Evolutionary conservation across 179 eudicot species (phyloP).

Genomic region (Amaranthus tricolor): DNA sequence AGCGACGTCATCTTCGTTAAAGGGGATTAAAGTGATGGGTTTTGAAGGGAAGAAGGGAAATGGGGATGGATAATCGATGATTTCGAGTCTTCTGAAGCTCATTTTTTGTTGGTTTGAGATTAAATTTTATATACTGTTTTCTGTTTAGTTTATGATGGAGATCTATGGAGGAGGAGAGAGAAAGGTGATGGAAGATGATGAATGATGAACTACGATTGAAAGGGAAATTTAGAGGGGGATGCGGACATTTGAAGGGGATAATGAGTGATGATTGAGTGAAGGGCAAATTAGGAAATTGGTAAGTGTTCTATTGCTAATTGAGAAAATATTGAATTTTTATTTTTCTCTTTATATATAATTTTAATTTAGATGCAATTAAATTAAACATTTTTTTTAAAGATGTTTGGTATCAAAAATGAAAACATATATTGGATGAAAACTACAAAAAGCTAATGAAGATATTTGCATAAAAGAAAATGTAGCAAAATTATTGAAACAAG

Average conservation of each 20-base stretch:
- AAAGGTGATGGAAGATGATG: neutral
- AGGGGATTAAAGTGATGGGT: conserved; percentile 28
- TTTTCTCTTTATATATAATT: too few species aligned
- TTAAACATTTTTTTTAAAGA: too few species aligned
- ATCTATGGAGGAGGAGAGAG: conserved; percentile 11
- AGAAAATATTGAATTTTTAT: too few species aligned
- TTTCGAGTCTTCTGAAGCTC: conserved; percentile 23
- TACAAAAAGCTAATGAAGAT: too few species aligned
- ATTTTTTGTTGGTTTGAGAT: neutral
- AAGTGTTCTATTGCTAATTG: too few species aligned
- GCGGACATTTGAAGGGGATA: conserved; percentile 1
- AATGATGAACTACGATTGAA: conserved; percentile 1
- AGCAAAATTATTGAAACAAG: too few species aligned
- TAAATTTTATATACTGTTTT: neutral
- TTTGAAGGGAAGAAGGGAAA: conserved; percentile 27
- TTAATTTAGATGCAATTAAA: neutral
- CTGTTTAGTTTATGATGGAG: neutral
- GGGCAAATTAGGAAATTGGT: conserved; percentile 1
- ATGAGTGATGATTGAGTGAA: neutral
- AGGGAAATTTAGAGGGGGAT: neutral
- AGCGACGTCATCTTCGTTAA: conserved; percentile 39
- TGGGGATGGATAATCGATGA: conserved; percentile 13
- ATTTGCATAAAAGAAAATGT: too few species aligned
- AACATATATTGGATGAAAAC: too few species aligned
- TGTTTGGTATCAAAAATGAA: too few species aligned